Percentiles rank a stretch among this genome's conserved stretches.
phyloP scores from a whole-genome alignment of 768 basidiomycete genomes.

The Leccinum imitatum region DNA sequence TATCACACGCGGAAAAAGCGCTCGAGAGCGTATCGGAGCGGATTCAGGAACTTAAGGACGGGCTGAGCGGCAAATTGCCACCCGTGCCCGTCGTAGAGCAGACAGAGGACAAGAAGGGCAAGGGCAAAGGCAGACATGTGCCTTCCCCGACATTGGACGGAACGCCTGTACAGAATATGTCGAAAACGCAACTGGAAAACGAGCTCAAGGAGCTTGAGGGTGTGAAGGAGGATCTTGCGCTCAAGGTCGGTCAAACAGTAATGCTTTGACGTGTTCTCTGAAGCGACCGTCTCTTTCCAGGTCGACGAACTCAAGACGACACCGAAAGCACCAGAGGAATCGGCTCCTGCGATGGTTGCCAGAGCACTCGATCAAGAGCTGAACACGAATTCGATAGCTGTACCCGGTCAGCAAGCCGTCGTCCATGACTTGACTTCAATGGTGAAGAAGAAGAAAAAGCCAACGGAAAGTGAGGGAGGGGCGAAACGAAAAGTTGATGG shows the following conservation, averaged over 20 bases:
- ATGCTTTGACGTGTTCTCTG: neutral
- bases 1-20: constrained; percentile 77
- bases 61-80: constrained; percentile 35
- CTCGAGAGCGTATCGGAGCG: constrained; percentile 75
- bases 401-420: constrained; percentile 36
- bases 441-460: constrained; percentile 82
- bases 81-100: constrained; percentile 32
- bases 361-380: constrained; percentile 72
- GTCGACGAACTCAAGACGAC: constrained; percentile 88
- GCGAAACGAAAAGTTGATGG: constrained; percentile 74
- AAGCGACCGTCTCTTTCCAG: constrained; percentile 38
- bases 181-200: constrained; percentile 65
- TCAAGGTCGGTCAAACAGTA: constrained; percentile 56
- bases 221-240: constrained; percentile 75
- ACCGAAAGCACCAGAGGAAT: constrained; percentile 58
- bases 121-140: constrained; percentile 58
- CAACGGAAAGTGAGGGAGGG: constrained; percentile 36
- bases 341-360: constrained; percentile 70
- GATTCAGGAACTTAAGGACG: constrained; percentile 56
- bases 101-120: constrained; percentile 55
- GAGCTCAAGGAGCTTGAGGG: constrained; percentile 80
- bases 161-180: constrained; percentile 64
- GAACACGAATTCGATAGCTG: constrained; percentile 42
- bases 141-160: constrained; percentile 35
- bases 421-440: constrained; percentile 85